phyloP scores from a whole-genome alignment of 352 stramenopile species.

The Phytophthora pini region DNA sequence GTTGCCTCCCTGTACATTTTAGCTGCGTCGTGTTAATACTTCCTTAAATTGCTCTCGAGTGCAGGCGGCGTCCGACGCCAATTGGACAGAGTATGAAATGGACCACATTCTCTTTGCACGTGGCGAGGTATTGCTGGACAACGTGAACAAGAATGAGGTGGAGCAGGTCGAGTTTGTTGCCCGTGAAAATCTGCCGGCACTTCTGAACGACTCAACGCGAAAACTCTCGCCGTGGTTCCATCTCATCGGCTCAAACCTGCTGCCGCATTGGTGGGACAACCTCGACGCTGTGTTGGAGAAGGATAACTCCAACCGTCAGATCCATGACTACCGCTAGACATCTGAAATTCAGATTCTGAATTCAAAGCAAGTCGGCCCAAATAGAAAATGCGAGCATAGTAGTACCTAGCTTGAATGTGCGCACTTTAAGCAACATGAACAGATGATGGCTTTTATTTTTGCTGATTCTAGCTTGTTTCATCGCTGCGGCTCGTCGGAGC shows the following conservation, averaged over 20 bases:
- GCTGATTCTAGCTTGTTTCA: conserved; percentile 10
- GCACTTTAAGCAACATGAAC: conserved; percentile 2
- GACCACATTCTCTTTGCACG: conserved; percentile 97
- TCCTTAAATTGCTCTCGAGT: conserved; percentile 5
- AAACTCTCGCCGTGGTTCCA: conserved; percentile 88
- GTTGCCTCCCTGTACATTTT: not conserved
- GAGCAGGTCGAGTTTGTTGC: conserved; percentile 90
- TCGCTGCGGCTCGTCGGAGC: conserved; percentile 59
- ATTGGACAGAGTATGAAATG: conserved; percentile 99
- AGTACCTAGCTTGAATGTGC: conserved; percentile 11
- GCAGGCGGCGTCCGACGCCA: conserved; percentile 75
- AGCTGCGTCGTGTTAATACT: conserved; percentile 13
- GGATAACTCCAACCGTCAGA: conserved; percentile 55
- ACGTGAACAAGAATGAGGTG: conserved; percentile 95
- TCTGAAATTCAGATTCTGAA: not conserved
- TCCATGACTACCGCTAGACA: conserved; percentile 65
- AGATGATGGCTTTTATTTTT: conserved; percentile 7
- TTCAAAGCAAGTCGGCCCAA: not conserved
- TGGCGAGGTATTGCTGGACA: conserved; percentile 74
- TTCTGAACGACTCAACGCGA: conserved; percentile 64
- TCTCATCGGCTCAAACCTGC: conserved; percentile 70
- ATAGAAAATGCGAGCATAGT: conserved; percentile 13
- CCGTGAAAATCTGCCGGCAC: conserved; percentile 51
- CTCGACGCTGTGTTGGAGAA: conserved; percentile 65
- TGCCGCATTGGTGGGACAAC: conserved; percentile 80